A percentile compares a stretch with the other conserved stretches of the same genome.
phyloP scores from a whole-genome alignment of 495 filamentous ascomycete species.

The Staphylotrichum longicolle region DNA sequence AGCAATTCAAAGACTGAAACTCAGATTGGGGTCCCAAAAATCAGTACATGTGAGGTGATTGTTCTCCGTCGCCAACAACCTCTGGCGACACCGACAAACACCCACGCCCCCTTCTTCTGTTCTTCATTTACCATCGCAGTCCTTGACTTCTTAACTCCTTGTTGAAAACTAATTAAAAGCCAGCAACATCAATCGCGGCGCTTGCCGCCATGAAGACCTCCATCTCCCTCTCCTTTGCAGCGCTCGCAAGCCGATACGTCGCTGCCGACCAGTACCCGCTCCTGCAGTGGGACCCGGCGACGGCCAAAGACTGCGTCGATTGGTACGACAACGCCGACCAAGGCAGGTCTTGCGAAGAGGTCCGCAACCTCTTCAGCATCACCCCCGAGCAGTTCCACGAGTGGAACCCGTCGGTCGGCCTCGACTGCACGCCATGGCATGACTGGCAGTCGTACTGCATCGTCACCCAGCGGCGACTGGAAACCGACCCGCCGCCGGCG shows the following conservation, averaged over 20 bases:
- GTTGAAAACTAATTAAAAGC: too few species aligned
- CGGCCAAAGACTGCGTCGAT: constrained; percentile 4
- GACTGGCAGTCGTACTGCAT: constrained; percentile 5
- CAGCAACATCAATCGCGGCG: not conserved
- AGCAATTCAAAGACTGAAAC: not conserved
- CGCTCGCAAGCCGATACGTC: constrained; percentile 1
- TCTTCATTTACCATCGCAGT: not conserved
- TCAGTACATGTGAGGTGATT: not conserved
- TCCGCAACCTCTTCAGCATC: constrained; percentile 4
- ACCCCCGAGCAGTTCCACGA: constrained; percentile 2
- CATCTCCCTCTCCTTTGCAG: not conserved
- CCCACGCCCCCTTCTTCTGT: not conserved
- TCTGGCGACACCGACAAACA: too few species aligned
- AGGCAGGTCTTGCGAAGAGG: not conserved
- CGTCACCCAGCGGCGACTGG: not conserved
- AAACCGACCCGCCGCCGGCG: not conserved
- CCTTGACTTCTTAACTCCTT: not conserved
- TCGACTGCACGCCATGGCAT: constrained; percentile 4
- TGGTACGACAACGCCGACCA: not conserved
- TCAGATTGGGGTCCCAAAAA: not conserved
- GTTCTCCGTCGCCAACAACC: not conserved
- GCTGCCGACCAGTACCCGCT: not conserved
- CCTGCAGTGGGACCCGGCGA: constrained; percentile 3
- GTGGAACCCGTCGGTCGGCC: constrained; percentile 8
- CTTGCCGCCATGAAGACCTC: not conserved